These are phyloP conservation scores for Fusarium coffeatum DNA, from an alignment of 2,329 filamentous ascomycete species.

Conservation along the genomic window DNA sequence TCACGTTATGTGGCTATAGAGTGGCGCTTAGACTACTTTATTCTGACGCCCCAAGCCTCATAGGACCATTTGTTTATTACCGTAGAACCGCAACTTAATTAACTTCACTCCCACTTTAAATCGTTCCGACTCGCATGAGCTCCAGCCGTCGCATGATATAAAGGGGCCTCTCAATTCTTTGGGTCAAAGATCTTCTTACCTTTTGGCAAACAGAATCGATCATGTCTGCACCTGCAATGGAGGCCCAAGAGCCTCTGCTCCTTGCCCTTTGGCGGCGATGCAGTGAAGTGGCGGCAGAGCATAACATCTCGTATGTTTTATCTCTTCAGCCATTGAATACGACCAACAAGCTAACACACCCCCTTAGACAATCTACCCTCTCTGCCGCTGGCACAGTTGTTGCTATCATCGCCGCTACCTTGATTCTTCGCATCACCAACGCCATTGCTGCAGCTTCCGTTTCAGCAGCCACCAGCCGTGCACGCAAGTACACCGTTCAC, in stretches of 20 bases:
- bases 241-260: slow-evolving; percentile 30
- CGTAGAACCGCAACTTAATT: background rate
- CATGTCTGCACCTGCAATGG: slow-evolving; percentile 27
- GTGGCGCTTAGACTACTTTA: background rate
- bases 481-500: slow-evolving; percentile 70
- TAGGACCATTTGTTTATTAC: background rate
- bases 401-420: slow-evolving; percentile 48
- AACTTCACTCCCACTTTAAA: slow-evolving; percentile 27
- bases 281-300: slow-evolving; percentile 37
- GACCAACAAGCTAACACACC: slow-evolving; percentile 5
- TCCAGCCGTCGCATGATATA: slow-evolving; percentile 33
- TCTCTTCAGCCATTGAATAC: slow-evolving; percentile 14
- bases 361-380: slow-evolving; percentile 42
- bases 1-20: background rate
- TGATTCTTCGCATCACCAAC: slow-evolving; percentile 48
- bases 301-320: slow-evolving; percentile 44
- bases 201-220: background rate
- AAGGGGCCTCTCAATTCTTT: slow-evolving; percentile 18
- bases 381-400: slow-evolving; percentile 48
- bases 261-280: slow-evolving; percentile 37
- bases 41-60: background rate
- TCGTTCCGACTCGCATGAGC: slow-evolving; percentile 6
- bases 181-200: background rate
- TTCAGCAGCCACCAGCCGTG: slow-evolving; percentile 51
- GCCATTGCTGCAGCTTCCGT: slow-evolving; percentile 37